These are phyloP conservation scores for Ceratocystis ficicola DNA, from an alignment of 2,329 filamentous ascomycete genomes.

Conservation along the genomic window DNA sequence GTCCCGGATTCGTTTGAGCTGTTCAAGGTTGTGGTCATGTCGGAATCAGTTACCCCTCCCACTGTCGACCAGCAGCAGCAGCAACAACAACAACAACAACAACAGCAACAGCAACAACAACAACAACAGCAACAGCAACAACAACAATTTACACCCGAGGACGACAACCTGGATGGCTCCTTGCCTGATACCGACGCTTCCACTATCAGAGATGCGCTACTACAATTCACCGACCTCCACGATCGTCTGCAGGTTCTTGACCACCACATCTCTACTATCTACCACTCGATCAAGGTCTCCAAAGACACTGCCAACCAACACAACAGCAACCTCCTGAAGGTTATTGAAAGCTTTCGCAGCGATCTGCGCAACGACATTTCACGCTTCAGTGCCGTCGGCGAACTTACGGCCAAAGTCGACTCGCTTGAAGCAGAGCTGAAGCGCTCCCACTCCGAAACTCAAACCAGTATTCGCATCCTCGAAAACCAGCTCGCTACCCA, in stretches of 20 bases:
- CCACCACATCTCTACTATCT: conserved; percentile 54
- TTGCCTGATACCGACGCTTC: conserved; percentile 40
- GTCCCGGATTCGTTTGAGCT: conserved; percentile 90
- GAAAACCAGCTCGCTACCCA: conserved; percentile 43
- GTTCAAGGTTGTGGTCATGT: conserved; percentile 70
- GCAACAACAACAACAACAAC: conserved; percentile 25
- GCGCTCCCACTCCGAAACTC: conserved; percentile 44
- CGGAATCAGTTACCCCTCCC: conserved; percentile 34
- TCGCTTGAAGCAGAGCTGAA: conserved; percentile 48
- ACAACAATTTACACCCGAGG: conserved; percentile 19
- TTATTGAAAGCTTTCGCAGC: conserved; percentile 36
- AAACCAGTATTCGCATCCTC: conserved; percentile 38
- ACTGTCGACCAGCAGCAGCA: conserved; percentile 22
- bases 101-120: conserved; percentile 28
- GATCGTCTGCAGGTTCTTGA: conserved; percentile 64
- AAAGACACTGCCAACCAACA: conserved; percentile 43
- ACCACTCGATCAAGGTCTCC: conserved; percentile 42
- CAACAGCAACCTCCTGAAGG: conserved; percentile 37
- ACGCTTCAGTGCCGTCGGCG: conserved; percentile 35
- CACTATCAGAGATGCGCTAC: conserved; percentile 37
- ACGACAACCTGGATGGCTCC: conserved; percentile 31
- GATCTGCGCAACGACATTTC: conserved; percentile 37
- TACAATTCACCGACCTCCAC: conserved; percentile 74
- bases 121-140: conserved; percentile 28
- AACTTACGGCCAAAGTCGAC: conserved; percentile 36